A percentile compares a stretch with the other conserved stretches of the same genome.
Evolutionary conservation across 495 filamentous ascomycete genomes (phyloP).

Genomic region (Amorphotheca resinae): DNA sequence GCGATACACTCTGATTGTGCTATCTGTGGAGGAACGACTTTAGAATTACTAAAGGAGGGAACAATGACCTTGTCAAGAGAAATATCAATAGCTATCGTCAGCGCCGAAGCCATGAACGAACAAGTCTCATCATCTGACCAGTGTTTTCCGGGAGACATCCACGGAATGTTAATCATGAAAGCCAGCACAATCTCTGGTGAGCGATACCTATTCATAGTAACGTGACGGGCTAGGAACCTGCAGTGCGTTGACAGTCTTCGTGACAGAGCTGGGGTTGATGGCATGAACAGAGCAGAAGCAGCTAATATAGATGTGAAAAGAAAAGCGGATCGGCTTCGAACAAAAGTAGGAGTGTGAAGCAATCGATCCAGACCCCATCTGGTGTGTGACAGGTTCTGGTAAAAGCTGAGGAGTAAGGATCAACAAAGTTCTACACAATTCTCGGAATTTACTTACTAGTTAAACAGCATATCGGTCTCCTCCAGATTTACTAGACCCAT

Average conservation of each 20-base stretch:
- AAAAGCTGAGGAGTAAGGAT: conserved; percentile 53
- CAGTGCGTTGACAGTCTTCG: conserved; percentile 51
- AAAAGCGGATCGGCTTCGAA: conserved; percentile 53
- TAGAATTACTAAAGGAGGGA: conserved; percentile 36
- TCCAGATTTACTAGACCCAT: conserved; percentile 48
- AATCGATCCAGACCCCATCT: conserved; percentile 60
- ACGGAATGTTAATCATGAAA: conserved; percentile 67
- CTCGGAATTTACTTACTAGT: conserved; percentile 45
- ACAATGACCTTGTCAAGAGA: conserved; percentile 56
- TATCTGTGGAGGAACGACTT: conserved; percentile 32
- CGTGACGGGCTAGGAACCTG: conserved; percentile 46
- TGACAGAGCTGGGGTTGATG: conserved; percentile 46
- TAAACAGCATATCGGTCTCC: conserved; percentile 50
- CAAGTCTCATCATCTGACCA: conserved; percentile 62
- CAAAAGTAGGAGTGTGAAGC: conserved; percentile 49
- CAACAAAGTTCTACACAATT: too few relatives aligned
- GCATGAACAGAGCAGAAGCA: conserved; percentile 50
- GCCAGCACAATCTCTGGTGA: conserved; percentile 63
- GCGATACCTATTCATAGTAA: conserved; percentile 44
- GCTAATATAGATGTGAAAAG: conserved; percentile 59
- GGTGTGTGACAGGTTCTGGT: conserved; percentile 58
- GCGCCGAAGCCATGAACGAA: conserved; percentile 54
- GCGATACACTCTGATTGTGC: conserved; percentile 55
- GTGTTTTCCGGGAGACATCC: conserved; percentile 57
- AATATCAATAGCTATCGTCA: conserved; percentile 55